These are phyloP conservation scores for Sporothrix dimorphospora DNA, from an alignment of 2,329 filamentous ascomycete species.

Conservation along the genomic window DNA sequence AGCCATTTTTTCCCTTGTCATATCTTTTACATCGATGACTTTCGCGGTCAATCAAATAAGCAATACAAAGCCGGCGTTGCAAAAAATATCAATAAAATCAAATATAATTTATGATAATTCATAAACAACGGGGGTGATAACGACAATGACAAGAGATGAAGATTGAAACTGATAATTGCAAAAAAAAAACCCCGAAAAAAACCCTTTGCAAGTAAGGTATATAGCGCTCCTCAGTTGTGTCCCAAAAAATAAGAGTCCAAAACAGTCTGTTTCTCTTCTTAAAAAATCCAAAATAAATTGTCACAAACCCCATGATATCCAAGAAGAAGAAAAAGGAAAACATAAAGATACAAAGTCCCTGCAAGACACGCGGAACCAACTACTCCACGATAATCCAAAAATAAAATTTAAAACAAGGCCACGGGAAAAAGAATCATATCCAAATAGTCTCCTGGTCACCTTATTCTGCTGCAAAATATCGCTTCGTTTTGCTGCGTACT, in stretches of 20 bases:
- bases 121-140: no score
- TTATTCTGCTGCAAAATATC: constrained; percentile 71
- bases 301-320: background rate
- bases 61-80: background rate
- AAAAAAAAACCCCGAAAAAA: background rate
- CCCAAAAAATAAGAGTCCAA: background rate
- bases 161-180: background rate
- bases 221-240: background rate
- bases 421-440: background rate
- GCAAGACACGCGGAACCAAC: background rate
- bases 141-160: background rate
- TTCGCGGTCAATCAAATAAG: background rate
- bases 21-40: background rate
- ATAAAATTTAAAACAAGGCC: background rate
- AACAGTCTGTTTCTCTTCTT: background rate
- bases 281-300: background rate
- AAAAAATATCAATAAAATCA: background rate
- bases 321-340: background rate
- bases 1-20: background rate
- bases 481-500: constrained; percentile 66
- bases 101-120: background rate
- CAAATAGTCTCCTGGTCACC: background rate
- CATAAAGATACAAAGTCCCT: background rate
- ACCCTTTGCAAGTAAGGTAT: background rate
- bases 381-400: background rate